Conservation (phyloP, 2,329 filamentous ascomycete species). For the Huntiella bhutanensis region DNA sequence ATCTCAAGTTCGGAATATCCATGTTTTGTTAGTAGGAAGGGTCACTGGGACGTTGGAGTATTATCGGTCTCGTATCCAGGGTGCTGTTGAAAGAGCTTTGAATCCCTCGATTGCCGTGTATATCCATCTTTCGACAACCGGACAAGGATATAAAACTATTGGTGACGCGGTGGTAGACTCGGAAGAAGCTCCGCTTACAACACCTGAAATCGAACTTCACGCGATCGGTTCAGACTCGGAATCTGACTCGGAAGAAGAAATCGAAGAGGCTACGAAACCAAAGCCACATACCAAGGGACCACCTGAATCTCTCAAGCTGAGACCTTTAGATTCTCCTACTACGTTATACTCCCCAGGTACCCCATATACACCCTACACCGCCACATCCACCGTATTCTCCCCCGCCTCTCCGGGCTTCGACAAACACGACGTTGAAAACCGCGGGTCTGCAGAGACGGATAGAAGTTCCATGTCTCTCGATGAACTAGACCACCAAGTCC, state of each 20-base stretch:
- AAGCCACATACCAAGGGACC: background rate
- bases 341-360: slow-evolving; percentile 1
- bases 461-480: slow-evolving; percentile 9
- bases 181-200: background rate
- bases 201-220: background rate
- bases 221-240: slow-evolving; percentile 6
- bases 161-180: slow-evolving; percentile 2
- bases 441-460: slow-evolving; percentile 4
- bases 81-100: slow-evolving; percentile 25
- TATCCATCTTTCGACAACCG: slow-evolving; percentile 6
- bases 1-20: slow-evolving; percentile 15
- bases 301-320: slow-evolving; percentile 8
- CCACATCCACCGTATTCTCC: slow-evolving; percentile 9
- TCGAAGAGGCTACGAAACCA: slow-evolving; percentile 3
- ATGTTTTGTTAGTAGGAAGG: slow-evolving; percentile 33
- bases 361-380: slow-evolving; percentile 6
- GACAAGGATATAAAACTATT: slow-evolving; percentile 7
- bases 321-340: slow-evolving; percentile 4
- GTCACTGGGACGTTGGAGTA: slow-evolving; percentile 31
- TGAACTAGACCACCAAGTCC: slow-evolving; percentile 2
- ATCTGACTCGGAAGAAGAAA: background rate
- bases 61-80: slow-evolving; percentile 24
- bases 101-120: slow-evolving; percentile 14
- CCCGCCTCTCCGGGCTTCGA: slow-evolving; percentile 7
- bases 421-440: slow-evolving; percentile 5